Conservation (phyloP, 2,329 filamentous ascomycete species). For the Epicoccum nigrum region DNA sequence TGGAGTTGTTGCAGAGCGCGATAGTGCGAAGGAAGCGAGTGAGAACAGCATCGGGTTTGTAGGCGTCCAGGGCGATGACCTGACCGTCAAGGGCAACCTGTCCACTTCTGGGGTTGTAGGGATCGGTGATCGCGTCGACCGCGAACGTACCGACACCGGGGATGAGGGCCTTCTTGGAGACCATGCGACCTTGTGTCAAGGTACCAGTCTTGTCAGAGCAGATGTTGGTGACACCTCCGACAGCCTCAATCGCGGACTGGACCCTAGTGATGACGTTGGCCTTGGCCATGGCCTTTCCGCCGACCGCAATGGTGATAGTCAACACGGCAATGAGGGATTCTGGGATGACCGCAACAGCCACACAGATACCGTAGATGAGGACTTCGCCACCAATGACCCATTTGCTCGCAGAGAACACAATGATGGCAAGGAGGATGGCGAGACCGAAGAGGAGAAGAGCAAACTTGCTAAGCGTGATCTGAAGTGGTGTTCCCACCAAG, state of each 20-base stretch:
- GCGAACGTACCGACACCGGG: constrained; percentile 42
- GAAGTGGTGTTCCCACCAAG: constrained; percentile 79
- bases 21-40: constrained; percentile 45
- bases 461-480: constrained; percentile 84
- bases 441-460: constrained; percentile 80
- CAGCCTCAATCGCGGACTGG: constrained; percentile 48
- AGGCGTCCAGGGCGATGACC: constrained; percentile 33
- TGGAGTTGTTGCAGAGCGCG: constrained; percentile 49
- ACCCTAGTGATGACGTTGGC: constrained; percentile 51
- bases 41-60: constrained; percentile 27
- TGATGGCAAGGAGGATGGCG: constrained; percentile 72
- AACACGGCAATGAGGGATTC: constrained; percentile 67
- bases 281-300: constrained; percentile 50
- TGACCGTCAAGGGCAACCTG: constrained; percentile 39
- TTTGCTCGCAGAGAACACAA: constrained; percentile 69
- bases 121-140: constrained; percentile 44
- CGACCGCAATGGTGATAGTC: constrained; percentile 66
- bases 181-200: constrained; percentile 50
- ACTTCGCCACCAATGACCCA: constrained; percentile 51
- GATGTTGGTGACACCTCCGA: constrained; percentile 51
- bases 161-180: constrained; percentile 47
- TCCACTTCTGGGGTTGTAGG: constrained; percentile 45
- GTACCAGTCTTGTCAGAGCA: constrained; percentile 52
- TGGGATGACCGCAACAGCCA: constrained; percentile 55
- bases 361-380: constrained; percentile 56